Evolutionary conservation across 2,329 filamentous ascomycete genomes (phyloP).

Genomic region (Onygenales sp.): DNA sequence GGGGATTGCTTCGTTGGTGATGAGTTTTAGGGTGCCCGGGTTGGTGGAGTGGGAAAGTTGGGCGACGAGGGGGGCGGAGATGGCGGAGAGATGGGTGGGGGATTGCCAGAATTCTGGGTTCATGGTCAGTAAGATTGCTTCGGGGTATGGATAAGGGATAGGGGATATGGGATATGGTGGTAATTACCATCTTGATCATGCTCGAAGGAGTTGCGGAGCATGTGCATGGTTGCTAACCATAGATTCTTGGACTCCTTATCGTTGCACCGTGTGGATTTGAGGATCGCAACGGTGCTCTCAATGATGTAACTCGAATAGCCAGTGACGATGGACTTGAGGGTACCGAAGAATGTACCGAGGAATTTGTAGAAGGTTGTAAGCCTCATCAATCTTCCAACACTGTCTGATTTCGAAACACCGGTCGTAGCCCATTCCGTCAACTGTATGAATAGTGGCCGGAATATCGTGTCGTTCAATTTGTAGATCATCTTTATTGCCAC

Average conservation of each 20-base stretch:
- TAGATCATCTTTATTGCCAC: slow-evolving; percentile 82
- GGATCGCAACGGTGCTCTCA: slow-evolving; percentile 60
- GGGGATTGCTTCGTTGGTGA: slow-evolving; percentile 52
- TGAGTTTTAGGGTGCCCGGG: slow-evolving; percentile 36
- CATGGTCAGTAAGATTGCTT: not conserved
- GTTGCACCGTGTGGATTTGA: slow-evolving; percentile 34
- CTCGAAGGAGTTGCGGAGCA: slow-evolving; percentile 66
- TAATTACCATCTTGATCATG: slow-evolving; percentile 69
- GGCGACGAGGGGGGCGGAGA: slow-evolving; percentile 59
- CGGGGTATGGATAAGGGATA: not conserved
- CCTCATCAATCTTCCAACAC: slow-evolving; percentile 49
- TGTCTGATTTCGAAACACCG: slow-evolving; percentile 54
- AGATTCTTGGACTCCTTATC: slow-evolving; percentile 49
- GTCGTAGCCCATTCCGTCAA: slow-evolving; percentile 71
- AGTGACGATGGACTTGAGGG: slow-evolving; percentile 87
- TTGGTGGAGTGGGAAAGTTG: slow-evolving; percentile 48
- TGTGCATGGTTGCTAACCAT: slow-evolving; percentile 60
- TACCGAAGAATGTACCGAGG: slow-evolving; percentile 67
- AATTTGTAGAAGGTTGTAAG: slow-evolving; percentile 75
- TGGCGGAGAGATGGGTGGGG: slow-evolving; percentile 70
- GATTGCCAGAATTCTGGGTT: slow-evolving; percentile 75
- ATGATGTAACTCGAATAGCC: slow-evolving; percentile 80
- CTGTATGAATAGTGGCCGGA: slow-evolving; percentile 80
- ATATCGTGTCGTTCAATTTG: slow-evolving; percentile 89
- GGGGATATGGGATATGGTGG: not conserved